Conservation (phyloP, 164 flowering plant species). For the Nelumbo lutea region DNA sequence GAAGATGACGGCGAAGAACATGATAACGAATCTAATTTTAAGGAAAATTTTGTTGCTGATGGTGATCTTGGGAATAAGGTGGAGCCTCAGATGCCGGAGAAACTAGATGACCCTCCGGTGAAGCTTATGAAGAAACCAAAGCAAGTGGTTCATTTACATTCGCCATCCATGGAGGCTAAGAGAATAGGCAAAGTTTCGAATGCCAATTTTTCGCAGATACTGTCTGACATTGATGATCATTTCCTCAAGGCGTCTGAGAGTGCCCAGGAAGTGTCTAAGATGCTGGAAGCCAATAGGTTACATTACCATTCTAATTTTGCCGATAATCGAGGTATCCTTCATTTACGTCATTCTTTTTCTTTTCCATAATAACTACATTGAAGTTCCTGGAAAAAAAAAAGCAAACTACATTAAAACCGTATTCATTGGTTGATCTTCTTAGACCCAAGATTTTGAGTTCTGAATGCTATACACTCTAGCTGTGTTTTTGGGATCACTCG, state of each 20-base stretch:
- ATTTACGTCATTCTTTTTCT: background rate
- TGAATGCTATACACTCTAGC: too few relatives aligned
- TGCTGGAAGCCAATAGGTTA: slow-evolving; percentile 85
- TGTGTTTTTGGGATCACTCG: too few relatives aligned
- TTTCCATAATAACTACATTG: background rate
- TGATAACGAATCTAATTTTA: slow-evolving; percentile 9
- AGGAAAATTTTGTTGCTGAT: slow-evolving; percentile 8
- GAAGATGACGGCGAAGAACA: slow-evolving; percentile 20
- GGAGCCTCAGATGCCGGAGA: slow-evolving; percentile 40
- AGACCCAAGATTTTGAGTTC: too few relatives aligned
- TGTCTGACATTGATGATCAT: slow-evolving; percentile 64
- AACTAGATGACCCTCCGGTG: slow-evolving; percentile 24
- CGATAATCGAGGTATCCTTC: slow-evolving; percentile 57
- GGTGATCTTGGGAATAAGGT: slow-evolving; percentile 5
- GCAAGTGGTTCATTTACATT: slow-evolving; percentile 43
- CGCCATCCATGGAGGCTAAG: slow-evolving; percentile 39
- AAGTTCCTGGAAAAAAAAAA: too few relatives aligned
- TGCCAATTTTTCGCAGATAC: slow-evolving; percentile 46
- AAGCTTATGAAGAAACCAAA: slow-evolving; percentile 19
- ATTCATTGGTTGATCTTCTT: too few relatives aligned
- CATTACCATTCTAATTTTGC: slow-evolving; percentile 95
- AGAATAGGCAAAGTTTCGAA: slow-evolving; percentile 23
- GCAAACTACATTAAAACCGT: too few relatives aligned
- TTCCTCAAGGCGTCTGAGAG: slow-evolving; percentile 79
- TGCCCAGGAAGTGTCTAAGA: slow-evolving; percentile 77